Evolutionary conservation across 192 early-diverging fungal genomes (phyloP).

Genomic region (Coemansia sp.): DNA sequence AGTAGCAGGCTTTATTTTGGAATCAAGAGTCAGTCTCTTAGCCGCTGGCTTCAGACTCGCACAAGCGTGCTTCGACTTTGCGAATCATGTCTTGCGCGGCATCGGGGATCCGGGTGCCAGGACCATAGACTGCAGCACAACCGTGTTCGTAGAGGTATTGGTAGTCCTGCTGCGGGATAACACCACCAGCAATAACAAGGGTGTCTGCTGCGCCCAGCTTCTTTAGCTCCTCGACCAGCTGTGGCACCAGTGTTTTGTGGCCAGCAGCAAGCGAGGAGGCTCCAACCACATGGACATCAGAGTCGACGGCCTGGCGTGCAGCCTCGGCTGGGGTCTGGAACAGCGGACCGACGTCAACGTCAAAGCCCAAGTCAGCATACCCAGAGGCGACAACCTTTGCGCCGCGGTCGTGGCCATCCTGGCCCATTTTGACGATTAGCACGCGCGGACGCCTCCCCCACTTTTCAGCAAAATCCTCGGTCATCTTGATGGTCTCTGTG

Average conservation of each 20-base stretch:
- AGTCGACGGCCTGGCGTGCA: conserved; percentile 83
- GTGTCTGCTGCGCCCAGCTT: conserved; percentile 72
- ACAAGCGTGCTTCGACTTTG: conserved; percentile 60
- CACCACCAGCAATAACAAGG: conserved; percentile 77
- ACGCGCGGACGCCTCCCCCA: conserved; percentile 85
- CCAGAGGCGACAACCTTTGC: conserved; percentile 90
- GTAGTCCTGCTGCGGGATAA: conserved; percentile 88
- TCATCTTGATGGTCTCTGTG: conserved; percentile 58
- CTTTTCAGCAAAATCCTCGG: conserved; percentile 64
- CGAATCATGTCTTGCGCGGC: conserved; percentile 76
- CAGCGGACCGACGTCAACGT: conserved; percentile 86
- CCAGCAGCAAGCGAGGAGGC: conserved; percentile 86
- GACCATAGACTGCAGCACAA: conserved; percentile 80
- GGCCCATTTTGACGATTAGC: conserved; percentile 89
- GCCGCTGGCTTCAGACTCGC: conserved; percentile 1
- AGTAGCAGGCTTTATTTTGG: no score
- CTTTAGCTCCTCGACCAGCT: conserved; percentile 71
- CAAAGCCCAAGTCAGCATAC: conserved; percentile 87
- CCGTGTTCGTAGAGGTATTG: conserved; percentile 76
- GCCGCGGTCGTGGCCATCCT: conserved; percentile 92
- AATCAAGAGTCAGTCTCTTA: no score
- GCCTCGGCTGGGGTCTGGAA: conserved; percentile 89
- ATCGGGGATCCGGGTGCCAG: conserved; percentile 81
- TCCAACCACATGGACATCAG: conserved; percentile 87
- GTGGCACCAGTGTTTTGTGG: conserved; percentile 83